Percentiles rank a stretch among this genome's conserved stretches.
phyloP scores from a whole-genome alignment of 441 rosid species.

The Euphorbia schlechtendalii region DNA sequence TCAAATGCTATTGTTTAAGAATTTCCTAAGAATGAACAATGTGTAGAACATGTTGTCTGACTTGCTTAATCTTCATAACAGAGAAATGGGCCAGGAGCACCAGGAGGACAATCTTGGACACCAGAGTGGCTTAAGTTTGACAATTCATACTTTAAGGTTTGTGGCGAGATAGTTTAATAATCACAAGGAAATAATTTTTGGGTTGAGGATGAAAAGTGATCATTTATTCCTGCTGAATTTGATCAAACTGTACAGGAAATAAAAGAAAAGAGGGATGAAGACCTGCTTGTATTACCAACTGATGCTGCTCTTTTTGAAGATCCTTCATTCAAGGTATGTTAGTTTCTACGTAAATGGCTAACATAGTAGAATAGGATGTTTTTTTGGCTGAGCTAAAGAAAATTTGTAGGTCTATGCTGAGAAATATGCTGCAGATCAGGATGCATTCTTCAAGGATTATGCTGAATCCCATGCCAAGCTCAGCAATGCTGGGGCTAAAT shows the following conservation, averaged over 20 bases:
- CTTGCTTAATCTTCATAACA: constrained; percentile 25
- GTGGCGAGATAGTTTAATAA: constrained; percentile 16
- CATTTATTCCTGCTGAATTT: constrained; percentile 14
- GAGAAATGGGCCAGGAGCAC: constrained; percentile 95
- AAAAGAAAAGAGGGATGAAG: constrained; percentile 67
- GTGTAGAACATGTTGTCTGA: background rate
- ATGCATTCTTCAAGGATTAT: constrained; percentile 77
- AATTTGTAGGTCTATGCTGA: constrained; percentile 70
- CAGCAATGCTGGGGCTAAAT: constrained; percentile 89
- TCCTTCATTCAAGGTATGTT: constrained; percentile 76
- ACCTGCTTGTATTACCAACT: constrained; percentile 86
- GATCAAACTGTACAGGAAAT: constrained; percentile 47
- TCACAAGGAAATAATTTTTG: background rate
- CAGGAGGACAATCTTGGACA: constrained; percentile 98
- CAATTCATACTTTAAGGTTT: constrained; percentile 92
- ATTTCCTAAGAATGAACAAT: background rate
- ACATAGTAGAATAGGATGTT: background rate
- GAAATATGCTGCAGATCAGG: constrained; percentile 82
- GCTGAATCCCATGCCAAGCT: constrained; percentile 96
- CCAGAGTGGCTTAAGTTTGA: constrained; percentile 89
- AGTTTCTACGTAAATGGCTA: background rate
- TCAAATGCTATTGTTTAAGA: background rate
- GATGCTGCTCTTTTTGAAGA: constrained; percentile 87
- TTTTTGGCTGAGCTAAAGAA: constrained; percentile 19
- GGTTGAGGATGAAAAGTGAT: background rate